Base-by-base conservation (phyloP, 108 stramenopile genomes). In the Fistulifera solaris region DNA sequence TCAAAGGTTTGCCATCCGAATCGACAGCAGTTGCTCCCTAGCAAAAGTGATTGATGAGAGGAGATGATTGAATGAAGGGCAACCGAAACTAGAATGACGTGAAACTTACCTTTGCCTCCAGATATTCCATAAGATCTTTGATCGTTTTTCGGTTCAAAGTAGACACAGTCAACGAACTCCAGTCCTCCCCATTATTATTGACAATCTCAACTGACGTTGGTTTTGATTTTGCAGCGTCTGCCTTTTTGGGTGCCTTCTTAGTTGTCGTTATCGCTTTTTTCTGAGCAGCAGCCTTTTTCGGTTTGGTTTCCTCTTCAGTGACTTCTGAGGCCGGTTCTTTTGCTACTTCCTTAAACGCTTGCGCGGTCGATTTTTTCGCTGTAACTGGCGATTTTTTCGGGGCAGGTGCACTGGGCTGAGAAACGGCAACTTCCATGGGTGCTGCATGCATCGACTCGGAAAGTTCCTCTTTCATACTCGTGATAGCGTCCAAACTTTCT, bases 61-160 rank as follows among this genome's bases (percentile, higher is more conserved):
- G n/a, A 6, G 18, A 41, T n/a, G n/a, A n/a, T n/a, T n/a, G n/a
- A 23, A n/a, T 23, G 39, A 3, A 4, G 14, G 3, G 12, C 14
- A 38, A 41, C 18, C 43, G 52, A 11, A 24, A 56, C n/a, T 15
- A 56, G 14, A 22, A 56, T 8, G 25, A 3, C 3, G n/a, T 16
- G n/a, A 22, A 40, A 40, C 54, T 38, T 41, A 56, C 57, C 57
- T 58, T 62, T 17, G 40, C 40, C 19, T 46, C 38, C 42, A 74
- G 47, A 38, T 68, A 74, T 2, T 51, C 55, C 4, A 26, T 56
- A 13, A 74, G 43, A 25, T 61, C 59, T 28, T 58, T 55, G 16
- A 68, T 59, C 12, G 73, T 68, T 40, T 68, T 74, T 52, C 67
- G 31, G 24, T 48, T 59, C 47, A 74, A 47, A 46, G 73, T 60